Percentiles rank a stretch among this genome's conserved stretches.
Conservation (phyloP, 148 eudicot species). For the Beta vulgaris region DNA sequence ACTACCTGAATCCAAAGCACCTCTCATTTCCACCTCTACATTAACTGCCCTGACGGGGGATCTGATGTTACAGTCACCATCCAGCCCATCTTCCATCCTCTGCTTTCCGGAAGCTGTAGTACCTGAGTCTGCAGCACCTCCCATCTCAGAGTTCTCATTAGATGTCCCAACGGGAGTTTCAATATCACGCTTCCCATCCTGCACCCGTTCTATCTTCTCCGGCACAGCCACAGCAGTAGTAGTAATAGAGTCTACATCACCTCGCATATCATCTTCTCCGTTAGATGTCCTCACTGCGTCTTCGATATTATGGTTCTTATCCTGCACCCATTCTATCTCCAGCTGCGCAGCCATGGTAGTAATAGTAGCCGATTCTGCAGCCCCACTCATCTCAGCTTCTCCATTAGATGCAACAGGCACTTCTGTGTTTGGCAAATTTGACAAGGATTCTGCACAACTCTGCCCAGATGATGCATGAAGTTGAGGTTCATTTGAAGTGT, state of each 20-base stretch:
- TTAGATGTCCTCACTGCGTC: background rate
- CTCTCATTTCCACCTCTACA: no score
- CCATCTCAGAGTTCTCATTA: background rate
- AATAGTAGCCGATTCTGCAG: background rate
- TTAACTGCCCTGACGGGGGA: no score
- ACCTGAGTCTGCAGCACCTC: background rate
- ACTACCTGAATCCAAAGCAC: no score
- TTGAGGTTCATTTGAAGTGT: conserved; percentile 7
- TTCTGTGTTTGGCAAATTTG: conserved; percentile 1
- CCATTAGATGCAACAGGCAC: background rate
- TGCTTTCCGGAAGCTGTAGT: background rate
- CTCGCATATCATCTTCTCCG: conserved; percentile 3
- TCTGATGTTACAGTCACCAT: no score
- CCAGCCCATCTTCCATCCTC: background rate
- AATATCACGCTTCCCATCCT: background rate
- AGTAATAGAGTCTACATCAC: background rate
- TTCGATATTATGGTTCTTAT: background rate
- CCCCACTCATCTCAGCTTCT: background rate
- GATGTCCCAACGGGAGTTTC: background rate
- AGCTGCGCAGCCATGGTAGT: background rate
- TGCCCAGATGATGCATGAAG: conserved; percentile 1
- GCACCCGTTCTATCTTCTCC: background rate
- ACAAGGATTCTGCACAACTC: background rate
- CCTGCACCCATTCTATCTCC: background rate
- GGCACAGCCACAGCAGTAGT: background rate